phyloP scores from a whole-genome alignment of 2,329 filamentous ascomycete species.

The Scedosporium minutisporum region DNA sequence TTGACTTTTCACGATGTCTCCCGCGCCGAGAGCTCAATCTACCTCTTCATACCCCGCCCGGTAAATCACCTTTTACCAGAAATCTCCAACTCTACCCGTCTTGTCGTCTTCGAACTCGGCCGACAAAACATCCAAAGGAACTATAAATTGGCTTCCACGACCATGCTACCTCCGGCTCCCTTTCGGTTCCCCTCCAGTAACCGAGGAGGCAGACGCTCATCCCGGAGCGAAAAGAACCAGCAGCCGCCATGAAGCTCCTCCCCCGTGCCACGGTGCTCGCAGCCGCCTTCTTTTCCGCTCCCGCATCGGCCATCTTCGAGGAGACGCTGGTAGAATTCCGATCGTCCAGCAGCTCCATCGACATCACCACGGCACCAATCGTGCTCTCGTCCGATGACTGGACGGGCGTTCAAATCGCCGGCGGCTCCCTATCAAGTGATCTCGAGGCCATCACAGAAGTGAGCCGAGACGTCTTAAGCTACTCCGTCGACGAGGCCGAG shows the following conservation, averaged over 20 bases:
- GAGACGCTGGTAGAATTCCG: neutral
- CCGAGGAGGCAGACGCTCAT: neutral
- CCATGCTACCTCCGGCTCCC: no score
- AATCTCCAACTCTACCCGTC: neutral
- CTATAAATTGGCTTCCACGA: neutral
- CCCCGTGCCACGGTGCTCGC: neutral
- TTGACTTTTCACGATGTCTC: neutral
- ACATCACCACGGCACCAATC: slow-evolving; percentile 19
- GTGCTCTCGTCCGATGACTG: slow-evolving; percentile 20
- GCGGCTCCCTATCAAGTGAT: slow-evolving; percentile 19
- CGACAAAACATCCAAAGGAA: no score
- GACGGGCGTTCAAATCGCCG: slow-evolving; percentile 23
- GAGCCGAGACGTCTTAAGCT: neutral
- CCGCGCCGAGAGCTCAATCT: neutral
- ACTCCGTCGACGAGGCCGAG: slow-evolving; percentile 23
- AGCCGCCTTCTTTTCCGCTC: neutral
- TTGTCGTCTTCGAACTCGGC: neutral
- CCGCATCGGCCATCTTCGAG: neutral
- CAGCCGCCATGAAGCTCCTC: neutral
- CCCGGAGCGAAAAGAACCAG: neutral
- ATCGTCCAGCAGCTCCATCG: slow-evolving; percentile 10
- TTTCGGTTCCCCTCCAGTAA: no score
- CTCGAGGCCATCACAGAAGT: slow-evolving; percentile 16
- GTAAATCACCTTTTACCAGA: slow-evolving; percentile 1
- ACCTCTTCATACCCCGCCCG: neutral